Percentiles rank a stretch among this genome's conserved stretches.
These are phyloP conservation scores for Daldinia childiae DNA, from an alignment of 495 filamentous ascomycete species.

Conservation along the genomic window DNA sequence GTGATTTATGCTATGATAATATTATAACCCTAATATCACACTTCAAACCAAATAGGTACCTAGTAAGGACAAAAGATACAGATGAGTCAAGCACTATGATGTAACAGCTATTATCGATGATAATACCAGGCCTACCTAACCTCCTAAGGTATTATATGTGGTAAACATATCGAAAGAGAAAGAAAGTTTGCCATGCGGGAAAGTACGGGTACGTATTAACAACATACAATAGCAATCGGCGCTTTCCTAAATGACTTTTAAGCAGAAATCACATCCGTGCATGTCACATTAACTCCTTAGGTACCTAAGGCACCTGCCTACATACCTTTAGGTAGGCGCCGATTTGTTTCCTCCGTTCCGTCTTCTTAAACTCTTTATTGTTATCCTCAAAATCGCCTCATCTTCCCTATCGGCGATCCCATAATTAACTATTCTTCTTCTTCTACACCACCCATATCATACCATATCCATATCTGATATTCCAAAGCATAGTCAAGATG, in stretches of 20 bases:
- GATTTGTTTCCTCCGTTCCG: not conserved
- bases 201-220: not conserved
- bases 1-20: not conserved
- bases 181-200: not conserved
- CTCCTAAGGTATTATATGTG: not conserved
- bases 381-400: not conserved
- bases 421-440: not conserved
- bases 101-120: not conserved
- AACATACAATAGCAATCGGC: not conserved
- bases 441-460: not conserved
- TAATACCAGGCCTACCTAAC: not conserved
- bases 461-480: not conserved
- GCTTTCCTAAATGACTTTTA: not conserved
- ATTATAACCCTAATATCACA: not conserved
- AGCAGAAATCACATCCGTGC: not conserved
- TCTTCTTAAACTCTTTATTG: not conserved
- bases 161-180: not conserved
- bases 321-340: not conserved
- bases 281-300: not conserved
- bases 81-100: not conserved
- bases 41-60: not conserved
- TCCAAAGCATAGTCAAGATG: constrained; percentile 21
- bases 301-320: not conserved
- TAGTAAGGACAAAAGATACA: too few relatives aligned
- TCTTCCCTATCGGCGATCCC: not conserved